Conservation (phyloP, 2,329 filamentous ascomycete species). For the Penicillium sp. region DNA sequence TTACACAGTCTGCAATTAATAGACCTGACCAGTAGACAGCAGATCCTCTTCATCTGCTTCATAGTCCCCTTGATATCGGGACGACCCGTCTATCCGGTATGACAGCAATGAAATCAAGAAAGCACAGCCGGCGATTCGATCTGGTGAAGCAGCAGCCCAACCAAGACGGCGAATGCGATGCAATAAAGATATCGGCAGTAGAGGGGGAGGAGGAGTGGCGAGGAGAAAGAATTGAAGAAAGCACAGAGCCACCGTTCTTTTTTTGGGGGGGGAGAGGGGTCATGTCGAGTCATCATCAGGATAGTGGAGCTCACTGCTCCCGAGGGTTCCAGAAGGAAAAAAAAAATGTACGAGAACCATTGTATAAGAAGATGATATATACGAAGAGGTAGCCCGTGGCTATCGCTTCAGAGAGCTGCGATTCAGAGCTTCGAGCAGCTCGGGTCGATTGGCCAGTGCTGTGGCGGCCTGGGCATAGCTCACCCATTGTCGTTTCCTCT, state of each 20-base stretch:
- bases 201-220: background rate
- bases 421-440: conserved; percentile 84
- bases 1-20: conserved; percentile 3
- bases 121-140: background rate
- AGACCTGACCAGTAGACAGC: background rate
- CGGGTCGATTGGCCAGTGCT: conserved; percentile 75
- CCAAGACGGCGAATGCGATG: conserved; percentile 19
- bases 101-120: conserved; percentile 11
- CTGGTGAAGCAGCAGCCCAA: conserved; percentile 18
- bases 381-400: conserved; percentile 16
- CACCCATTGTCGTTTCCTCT: conserved; percentile 89
- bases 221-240: conserved; percentile 15
- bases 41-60: background rate
- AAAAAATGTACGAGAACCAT: conserved; percentile 8
- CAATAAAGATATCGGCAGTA: conserved; percentile 4
- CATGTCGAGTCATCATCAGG: conserved; percentile 30
- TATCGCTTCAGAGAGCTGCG: conserved; percentile 70
- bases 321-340: conserved; percentile 11
- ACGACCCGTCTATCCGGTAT: conserved; percentile 17
- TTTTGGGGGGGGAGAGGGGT: conserved; percentile 21
- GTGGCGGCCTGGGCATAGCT: conserved; percentile 79
- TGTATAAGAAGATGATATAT: conserved; percentile 2
- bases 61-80: background rate
- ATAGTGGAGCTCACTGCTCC: conserved; percentile 12
- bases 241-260: conserved; percentile 25